Conservation (phyloP, 495 filamentous ascomycete genomes). For the Aspergillus bridgeri region DNA sequence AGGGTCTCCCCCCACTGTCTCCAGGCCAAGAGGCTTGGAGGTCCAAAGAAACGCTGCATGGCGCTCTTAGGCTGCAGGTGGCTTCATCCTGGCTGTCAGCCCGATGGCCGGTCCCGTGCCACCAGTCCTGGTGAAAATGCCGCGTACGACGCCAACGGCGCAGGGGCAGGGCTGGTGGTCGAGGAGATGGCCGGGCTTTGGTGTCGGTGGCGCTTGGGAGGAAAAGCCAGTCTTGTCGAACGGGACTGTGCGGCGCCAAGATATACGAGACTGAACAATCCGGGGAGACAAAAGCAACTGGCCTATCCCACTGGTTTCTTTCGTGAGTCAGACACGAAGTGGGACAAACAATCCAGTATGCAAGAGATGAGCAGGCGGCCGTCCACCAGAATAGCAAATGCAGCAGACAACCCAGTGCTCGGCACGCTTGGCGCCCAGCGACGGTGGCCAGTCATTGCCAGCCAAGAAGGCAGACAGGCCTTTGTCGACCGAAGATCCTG, state of each 20-base stretch:
- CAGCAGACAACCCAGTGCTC: neutral
- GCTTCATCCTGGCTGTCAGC: neutral
- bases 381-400: neutral
- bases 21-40: conserved; percentile 14
- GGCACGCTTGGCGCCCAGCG: conserved; percentile 3
- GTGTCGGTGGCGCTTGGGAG: neutral
- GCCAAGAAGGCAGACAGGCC: neutral
- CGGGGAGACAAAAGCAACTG: neutral
- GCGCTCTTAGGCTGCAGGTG: conserved; percentile 4
- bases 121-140: neutral
- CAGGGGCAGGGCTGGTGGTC: neutral
- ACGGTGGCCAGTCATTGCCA: neutral
- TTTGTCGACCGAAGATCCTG: neutral
- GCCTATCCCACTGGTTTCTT: neutral
- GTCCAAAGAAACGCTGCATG: conserved; percentile 5
- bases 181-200: neutral
- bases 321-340: neutral
- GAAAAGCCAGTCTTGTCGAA: neutral
- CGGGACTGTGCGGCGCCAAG: neutral
- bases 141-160: neutral
- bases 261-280: neutral
- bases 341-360: neutral
- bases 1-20: neutral
- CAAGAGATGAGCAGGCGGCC: neutral
- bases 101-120: neutral